phyloP scores from a whole-genome alignment of 176 grass and related monocot species.

The Puya raimondii region DNA sequence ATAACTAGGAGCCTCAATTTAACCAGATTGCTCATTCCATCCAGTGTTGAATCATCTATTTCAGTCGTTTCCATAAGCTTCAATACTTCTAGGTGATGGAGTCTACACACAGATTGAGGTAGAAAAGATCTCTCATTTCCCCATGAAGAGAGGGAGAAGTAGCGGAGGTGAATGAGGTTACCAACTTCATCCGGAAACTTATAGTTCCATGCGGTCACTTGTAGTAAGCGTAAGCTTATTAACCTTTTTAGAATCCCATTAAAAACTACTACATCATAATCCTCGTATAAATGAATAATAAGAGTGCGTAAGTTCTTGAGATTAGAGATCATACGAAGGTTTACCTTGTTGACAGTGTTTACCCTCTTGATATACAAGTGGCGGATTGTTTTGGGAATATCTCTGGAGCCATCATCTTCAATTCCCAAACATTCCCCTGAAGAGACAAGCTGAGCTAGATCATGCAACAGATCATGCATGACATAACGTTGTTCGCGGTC shows the following conservation, averaged over 20 bases:
- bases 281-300: conserved; percentile 13
- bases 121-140: conserved; percentile 2
- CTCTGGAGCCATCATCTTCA: background rate
- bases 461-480: conserved; percentile 31
- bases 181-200: conserved; percentile 24
- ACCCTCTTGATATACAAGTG: conserved; percentile 6
- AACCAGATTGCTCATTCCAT: conserved; percentile 9
- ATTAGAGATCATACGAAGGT: conserved; percentile 4
- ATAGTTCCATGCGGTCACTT: background rate
- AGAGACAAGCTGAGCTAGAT: conserved; percentile 17
- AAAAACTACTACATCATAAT: background rate
- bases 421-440: conserved; percentile 16
- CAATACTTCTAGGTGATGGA: conserved; percentile 10
- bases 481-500: background rate
- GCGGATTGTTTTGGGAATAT: conserved; percentile 9
- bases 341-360: background rate
- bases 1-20: conserved; percentile 10
- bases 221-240: conserved; percentile 17
- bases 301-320: conserved; percentile 29
- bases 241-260: conserved; percentile 12
- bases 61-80: background rate
- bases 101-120: conserved; percentile 9
- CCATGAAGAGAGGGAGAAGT: conserved; percentile 6
- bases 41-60: background rate
- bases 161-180: conserved; percentile 27